These are phyloP conservation scores for Starmerella cellae DNA, from an alignment of 805 yeast species.

Conservation along the genomic window DNA sequence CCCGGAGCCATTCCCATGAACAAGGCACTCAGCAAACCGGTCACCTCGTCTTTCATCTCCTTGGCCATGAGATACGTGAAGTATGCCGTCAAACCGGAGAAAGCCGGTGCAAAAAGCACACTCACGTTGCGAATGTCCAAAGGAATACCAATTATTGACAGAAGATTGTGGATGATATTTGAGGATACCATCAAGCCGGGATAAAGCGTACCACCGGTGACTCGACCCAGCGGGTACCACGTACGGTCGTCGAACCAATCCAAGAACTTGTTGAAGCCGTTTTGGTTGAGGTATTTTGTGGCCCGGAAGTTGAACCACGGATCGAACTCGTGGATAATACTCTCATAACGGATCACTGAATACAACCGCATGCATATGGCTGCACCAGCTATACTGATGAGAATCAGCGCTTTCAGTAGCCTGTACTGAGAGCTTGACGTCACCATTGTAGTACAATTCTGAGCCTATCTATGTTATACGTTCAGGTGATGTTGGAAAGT, in stretches of 20 bases:
- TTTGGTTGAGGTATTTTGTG: slow-evolving; percentile 73
- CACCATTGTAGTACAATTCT: neutral
- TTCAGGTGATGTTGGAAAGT: neutral
- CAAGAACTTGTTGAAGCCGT: slow-evolving; percentile 78
- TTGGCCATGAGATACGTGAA: slow-evolving; percentile 76
- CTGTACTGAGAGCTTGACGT: slow-evolving; percentile 12
- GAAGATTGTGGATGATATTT: slow-evolving; percentile 70
- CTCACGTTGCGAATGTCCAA: slow-evolving; percentile 91
- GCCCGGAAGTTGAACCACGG: slow-evolving; percentile 71
- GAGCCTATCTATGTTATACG: neutral
- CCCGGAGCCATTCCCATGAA: slow-evolving; percentile 98
- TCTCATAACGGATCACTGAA: slow-evolving; percentile 91
- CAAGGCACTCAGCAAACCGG: slow-evolving; percentile 83
- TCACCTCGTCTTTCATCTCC: slow-evolving; percentile 80
- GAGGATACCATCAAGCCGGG: slow-evolving; percentile 98
- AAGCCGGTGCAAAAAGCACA: slow-evolving; percentile 92
- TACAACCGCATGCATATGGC: slow-evolving; percentile 85
- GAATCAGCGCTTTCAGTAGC: slow-evolving; percentile 51
- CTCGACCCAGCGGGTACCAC: slow-evolving; percentile 98
- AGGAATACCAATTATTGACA: slow-evolving; percentile 58
- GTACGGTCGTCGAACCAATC: slow-evolving; percentile 99
- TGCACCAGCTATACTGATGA: slow-evolving; percentile 73
- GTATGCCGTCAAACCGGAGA: slow-evolving; percentile 81
- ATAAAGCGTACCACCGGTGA: slow-evolving; percentile 95
- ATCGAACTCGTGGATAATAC: slow-evolving; percentile 87